Evolutionary conservation across 106 monocot species (phyloP), one percentile per base, ranked within the genome.

Genomic region (Hemerocallis citrina): DNA sequence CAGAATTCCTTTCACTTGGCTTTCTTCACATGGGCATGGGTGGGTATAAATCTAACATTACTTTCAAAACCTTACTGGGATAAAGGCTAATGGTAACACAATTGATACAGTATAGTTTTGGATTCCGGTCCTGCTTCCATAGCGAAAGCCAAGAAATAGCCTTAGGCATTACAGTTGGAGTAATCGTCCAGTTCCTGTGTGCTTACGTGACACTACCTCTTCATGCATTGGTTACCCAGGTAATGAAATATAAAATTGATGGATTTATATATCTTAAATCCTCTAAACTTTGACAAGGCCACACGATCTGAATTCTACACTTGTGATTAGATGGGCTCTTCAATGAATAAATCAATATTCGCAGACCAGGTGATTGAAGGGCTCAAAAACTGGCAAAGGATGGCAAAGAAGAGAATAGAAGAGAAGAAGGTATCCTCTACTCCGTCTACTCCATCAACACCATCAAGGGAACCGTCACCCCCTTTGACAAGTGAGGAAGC

Each of bases 151-250:
- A 38, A 33, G 67, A 80, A 38, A 54, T 74, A 2, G 31, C 32
- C 30, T 22, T 85, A 3, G 49, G 66, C 43, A 16, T 74, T 25
- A 74, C 44, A 4, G 16, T 71, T 2, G 69, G 70, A 38, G 16
- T 73, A 10, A 6, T 58, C 2, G 75, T 85, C 3, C 79, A 85
- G 55, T 61, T 69, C 40, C 27, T 85, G n/a, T 76, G 79, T 57
- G 73, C 80, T 1, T 80, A 85, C 48, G 40, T 69, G 1, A 80
- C 75, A 12, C 73, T 85, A 9, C 85, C 85, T 33, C 70, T 85
- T 0, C 76, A 80, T 59, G 76, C 71, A 1, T 65, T 80, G 14
- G 85, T 85, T 17, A 51, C 76, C 38, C 79, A 76, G 79, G 84
- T 79, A 73, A 77, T 3, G 21, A 47, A 17, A 47, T 8, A 2